Conservation (phyloP, 2,329 filamentous ascomycete species). For the Botrytis galanthina region DNA sequence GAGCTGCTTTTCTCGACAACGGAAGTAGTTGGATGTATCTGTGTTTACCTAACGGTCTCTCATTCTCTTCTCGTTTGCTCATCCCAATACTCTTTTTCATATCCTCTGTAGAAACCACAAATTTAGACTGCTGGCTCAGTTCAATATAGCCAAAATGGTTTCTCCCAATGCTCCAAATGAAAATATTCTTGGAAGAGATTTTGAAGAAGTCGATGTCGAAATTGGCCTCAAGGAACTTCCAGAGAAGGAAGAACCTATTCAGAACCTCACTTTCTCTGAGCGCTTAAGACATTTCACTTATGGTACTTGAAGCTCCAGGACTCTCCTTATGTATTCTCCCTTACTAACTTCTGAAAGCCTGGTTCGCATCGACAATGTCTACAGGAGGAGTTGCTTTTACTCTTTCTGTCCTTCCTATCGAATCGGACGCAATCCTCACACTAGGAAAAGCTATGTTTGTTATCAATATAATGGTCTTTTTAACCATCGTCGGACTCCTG, state of each 20-base stretch:
- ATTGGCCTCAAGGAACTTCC: not conserved
- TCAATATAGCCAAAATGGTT: slow-evolving; percentile 13
- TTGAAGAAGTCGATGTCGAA: not conserved
- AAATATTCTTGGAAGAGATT: not conserved
- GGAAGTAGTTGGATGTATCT: not conserved
- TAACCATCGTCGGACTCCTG: slow-evolving; percentile 53
- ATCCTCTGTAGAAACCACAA: not conserved
- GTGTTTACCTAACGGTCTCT: slow-evolving; percentile 6
- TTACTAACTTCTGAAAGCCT: slow-evolving; percentile 39
- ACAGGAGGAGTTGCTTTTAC: slow-evolving; percentile 69
- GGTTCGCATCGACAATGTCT: slow-evolving; percentile 75
- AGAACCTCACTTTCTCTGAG: slow-evolving; percentile 6
- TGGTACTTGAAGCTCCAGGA: slow-evolving; percentile 5
- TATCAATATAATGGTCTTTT: slow-evolving; percentile 65
- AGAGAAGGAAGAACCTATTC: slow-evolving; percentile 9
- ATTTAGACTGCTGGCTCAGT: slow-evolving; percentile 21
- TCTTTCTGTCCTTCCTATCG: slow-evolving; percentile 56
- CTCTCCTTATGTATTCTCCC: slow-evolving; percentile 29
- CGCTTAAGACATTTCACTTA: slow-evolving; percentile 21
- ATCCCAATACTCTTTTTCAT: not conserved
- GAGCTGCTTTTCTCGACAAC: slow-evolving; percentile 6
- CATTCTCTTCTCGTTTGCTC: not conserved
- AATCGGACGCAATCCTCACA: slow-evolving; percentile 54
- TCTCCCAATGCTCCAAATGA: not conserved
- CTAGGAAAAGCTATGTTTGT: slow-evolving; percentile 70